phyloP scores from a whole-genome alignment of 164 flowering plant genomes.

The Houttuynia cordata region DNA sequence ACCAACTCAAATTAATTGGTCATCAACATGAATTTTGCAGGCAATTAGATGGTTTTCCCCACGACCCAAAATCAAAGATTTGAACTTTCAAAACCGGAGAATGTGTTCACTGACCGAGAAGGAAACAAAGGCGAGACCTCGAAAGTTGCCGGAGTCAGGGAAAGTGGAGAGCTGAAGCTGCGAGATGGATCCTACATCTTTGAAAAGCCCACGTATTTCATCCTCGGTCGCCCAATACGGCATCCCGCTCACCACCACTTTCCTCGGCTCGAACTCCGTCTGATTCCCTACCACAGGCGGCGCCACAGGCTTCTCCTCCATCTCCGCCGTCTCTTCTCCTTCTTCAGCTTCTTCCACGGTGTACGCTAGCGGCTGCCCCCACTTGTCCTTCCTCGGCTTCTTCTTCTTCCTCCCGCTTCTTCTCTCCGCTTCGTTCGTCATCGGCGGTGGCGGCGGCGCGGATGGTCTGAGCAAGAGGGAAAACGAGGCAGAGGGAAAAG shows the following conservation, averaged over 20 bases:
- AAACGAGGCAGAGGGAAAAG: too few relatives aligned
- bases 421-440: background rate
- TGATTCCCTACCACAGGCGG: background rate
- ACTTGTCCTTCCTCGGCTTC: conserved; percentile 8
- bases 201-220: conserved; percentile 1
- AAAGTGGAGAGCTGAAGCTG: conserved; percentile 11
- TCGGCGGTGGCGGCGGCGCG: too few relatives aligned
- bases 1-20: too few relatives aligned
- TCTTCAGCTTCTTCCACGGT: conserved; percentile 1
- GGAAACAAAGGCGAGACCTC: conserved; percentile 8
- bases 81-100: background rate
- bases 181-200: conserved; percentile 6
- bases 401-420: background rate
- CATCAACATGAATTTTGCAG: too few relatives aligned
- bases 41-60: too few relatives aligned
- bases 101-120: background rate
- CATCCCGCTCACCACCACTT: conserved; percentile 10
- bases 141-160: conserved; percentile 11
- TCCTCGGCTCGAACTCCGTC: conserved; percentile 1
- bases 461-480: too few relatives aligned
- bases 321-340: background rate
- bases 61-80: background rate
- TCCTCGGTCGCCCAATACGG: conserved; percentile 7
- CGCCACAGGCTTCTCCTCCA: background rate
- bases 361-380: conserved; percentile 4